These are phyloP conservation scores for Coix lacrymajobi DNA, from an alignment of 176 grass and related monocot species.

Conservation along the genomic window DNA sequence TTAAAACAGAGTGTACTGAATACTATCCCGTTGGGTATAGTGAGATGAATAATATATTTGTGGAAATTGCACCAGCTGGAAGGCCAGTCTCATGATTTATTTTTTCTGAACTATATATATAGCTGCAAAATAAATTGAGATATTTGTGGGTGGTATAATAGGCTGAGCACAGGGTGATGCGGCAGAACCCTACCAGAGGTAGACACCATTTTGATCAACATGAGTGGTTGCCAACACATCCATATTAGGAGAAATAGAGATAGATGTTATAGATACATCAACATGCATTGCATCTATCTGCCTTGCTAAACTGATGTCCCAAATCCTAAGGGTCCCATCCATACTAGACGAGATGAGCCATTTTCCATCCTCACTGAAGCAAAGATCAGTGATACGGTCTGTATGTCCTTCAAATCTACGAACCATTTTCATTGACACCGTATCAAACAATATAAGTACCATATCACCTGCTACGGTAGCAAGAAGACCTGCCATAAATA, in stretches of 20 bases:
- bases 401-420: constrained; percentile 87
- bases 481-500: constrained; percentile 70
- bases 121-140: not conserved
- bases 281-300: constrained; percentile 92
- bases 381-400: constrained; percentile 83
- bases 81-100: not conserved
- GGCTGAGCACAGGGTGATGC: not conserved
- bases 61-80: not conserved
- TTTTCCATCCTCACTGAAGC: constrained; percentile 96
- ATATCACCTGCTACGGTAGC: constrained; percentile 79
- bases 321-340: constrained; percentile 96
- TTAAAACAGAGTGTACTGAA: not conserved
- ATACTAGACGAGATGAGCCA: constrained; percentile 91
- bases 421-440: constrained; percentile 65
- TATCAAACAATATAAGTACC: constrained; percentile 72
- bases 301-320: constrained; percentile 91
- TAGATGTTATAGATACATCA: constrained; percentile 74
- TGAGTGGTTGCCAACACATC: constrained; percentile 93
- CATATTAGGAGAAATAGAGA: constrained; percentile 87
- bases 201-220: constrained; percentile 96
- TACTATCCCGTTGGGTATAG: not conserved
- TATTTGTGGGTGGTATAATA: not conserved
- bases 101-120: not conserved
- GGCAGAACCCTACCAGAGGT: constrained; percentile 75
- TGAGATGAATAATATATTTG: not conserved